A percentile compares a stretch with the other conserved stretches of the same genome.
These are phyloP conservation scores for Papiliotrema nemorosa DNA, from an alignment of 1,284 basidiomycete genomes.

Conservation along the genomic window DNA sequence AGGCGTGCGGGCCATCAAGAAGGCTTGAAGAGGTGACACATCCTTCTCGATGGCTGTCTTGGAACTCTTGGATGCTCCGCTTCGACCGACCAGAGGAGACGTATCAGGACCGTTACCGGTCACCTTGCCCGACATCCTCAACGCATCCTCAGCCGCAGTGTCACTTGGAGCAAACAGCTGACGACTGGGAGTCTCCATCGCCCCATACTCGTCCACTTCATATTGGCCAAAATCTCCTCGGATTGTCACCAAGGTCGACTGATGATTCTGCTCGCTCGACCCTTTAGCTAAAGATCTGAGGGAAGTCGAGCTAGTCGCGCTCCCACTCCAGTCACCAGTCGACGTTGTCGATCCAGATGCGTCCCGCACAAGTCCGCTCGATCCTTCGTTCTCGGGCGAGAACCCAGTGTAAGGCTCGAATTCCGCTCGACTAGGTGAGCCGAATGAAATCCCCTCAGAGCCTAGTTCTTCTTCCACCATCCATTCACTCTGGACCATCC, in stretches of 20 bases:
- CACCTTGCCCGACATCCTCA: not conserved
- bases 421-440: not conserved
- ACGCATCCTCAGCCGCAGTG: not conserved
- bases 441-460: not conserved
- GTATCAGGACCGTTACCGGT: not conserved
- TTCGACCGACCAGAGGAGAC: not conserved
- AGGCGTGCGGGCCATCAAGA: slow-evolving; percentile 5
- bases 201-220: slow-evolving; percentile 15
- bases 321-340: slow-evolving; percentile 35
- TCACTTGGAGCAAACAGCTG: slow-evolving; percentile 11
- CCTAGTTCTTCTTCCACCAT: slow-evolving; percentile 12
- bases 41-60: not conserved
- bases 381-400: not conserved
- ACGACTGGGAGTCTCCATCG: slow-evolving; percentile 17
- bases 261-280: slow-evolving; percentile 16
- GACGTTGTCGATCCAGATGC: slow-evolving; percentile 26
- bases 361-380: slow-evolving; percentile 12
- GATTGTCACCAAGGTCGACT: slow-evolving; percentile 22
- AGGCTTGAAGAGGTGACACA: slow-evolving; percentile 6
- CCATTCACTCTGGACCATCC: slow-evolving; percentile 25
- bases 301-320: slow-evolving; percentile 36
- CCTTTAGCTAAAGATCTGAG: slow-evolving; percentile 24
- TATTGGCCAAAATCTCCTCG: slow-evolving; percentile 23
- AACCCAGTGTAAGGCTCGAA: no score
- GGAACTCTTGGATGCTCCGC: not conserved